Base-by-base conservation (phyloP, 805 yeast genomes). In the Blastobotrys parvus region DNA sequence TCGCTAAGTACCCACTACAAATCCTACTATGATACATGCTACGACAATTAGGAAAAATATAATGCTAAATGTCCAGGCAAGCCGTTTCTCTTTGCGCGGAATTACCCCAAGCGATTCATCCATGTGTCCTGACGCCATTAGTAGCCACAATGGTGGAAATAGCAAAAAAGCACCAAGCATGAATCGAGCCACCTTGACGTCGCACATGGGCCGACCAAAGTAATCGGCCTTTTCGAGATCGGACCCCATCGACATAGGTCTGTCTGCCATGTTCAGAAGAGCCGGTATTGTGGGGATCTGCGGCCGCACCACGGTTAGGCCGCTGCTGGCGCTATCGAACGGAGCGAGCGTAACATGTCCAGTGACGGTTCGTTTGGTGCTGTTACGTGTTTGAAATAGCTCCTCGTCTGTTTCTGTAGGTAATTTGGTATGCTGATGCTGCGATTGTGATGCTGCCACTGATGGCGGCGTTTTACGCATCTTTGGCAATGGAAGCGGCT, bases 11-110 rank as follows among this genome's bases (percentile, higher is more conserved):
- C 75, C 74, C 35, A 72, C 68, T 4, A 69, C 75, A 38, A 73
- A 59, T 1, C 77, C 77, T 27, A 71, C 63, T 15, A 70, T 70
- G 23, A 71, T 59, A 50, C 71, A 64, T 0, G 69, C 76, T 17
- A 67, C 45, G 3, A 65, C 52, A 1, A 56, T 49, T 5, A 57
- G 17, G 6, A 51, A 33, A 19, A 46, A 44, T 15, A 19, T 23
- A 5, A 20, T 10, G n/a, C 51, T 72, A 6, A 71, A 48, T 1
- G 43, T 39, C 31, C 69, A 43, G 15, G 69, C 61, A 2, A 47
- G 45, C 7, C 50, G 44, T 60, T 67, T 56, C 49, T 48, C 49
- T 8, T 48, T 17, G 21, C 53, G 45, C 27, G 64, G 59, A 1
- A 66, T 45, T 25, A 49, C 53, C 4, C 71, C 71, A 3, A 55